These are phyloP conservation scores for Amanita pallidorosea DNA, from an alignment of 768 basidiomycete species.

Conservation along the genomic window DNA sequence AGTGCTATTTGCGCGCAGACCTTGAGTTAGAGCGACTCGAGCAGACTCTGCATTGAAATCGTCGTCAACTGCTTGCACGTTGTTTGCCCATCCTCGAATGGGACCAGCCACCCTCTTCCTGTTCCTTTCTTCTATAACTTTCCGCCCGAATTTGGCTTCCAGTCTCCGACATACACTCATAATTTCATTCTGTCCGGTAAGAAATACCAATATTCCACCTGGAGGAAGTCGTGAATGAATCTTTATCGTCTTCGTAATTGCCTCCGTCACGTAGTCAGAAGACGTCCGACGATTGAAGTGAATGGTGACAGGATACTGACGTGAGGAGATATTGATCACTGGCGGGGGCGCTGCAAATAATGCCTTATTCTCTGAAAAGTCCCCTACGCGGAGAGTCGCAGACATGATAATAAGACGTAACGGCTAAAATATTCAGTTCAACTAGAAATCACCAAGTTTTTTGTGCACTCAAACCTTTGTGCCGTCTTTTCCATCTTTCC, in stretches of 20 bases:
- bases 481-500: slow-evolving; percentile 66
- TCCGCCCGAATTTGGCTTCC: slow-evolving; percentile 64
- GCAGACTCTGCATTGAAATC: neutral
- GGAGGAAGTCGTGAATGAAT: slow-evolving; percentile 89
- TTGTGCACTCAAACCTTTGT: slow-evolving; percentile 40
- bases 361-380: slow-evolving; percentile 79
- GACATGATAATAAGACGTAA: slow-evolving; percentile 97
- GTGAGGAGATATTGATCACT: slow-evolving; percentile 77
- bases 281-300: slow-evolving; percentile 86
- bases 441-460: slow-evolving; percentile 3
- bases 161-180: slow-evolving; percentile 72
- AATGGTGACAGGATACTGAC: slow-evolving; percentile 90
- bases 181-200: slow-evolving; percentile 97
- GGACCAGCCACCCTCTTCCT: slow-evolving; percentile 16
- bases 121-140: slow-evolving; percentile 46
- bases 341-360: slow-evolving; percentile 85
- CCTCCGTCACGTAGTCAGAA: slow-evolving; percentile 84
- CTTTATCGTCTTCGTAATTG: slow-evolving; percentile 81
- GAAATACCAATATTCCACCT: slow-evolving; percentile 87
- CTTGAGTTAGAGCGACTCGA: slow-evolving; percentile 35
- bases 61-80: neutral
- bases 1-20: slow-evolving; percentile 16
- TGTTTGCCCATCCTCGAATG: neutral
- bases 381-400: slow-evolving; percentile 87
- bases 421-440: slow-evolving; percentile 36